Conservation (phyloP, 179 eudicot species). For the Beta lomatogona region DNA sequence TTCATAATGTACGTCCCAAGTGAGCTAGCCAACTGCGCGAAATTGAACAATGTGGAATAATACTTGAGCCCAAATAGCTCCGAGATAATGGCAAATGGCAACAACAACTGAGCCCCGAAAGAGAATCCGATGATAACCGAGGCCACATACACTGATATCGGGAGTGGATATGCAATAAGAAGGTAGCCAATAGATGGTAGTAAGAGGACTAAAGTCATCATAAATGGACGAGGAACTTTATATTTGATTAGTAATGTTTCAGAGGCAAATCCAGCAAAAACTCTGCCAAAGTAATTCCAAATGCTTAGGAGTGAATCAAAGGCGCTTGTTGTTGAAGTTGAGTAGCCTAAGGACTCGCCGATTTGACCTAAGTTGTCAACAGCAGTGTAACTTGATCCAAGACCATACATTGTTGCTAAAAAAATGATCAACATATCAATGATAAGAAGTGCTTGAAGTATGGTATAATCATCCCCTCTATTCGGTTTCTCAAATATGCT, state of each 20-base stretch:
- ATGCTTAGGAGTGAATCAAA: slow-evolving; percentile 65
- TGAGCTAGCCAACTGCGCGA: slow-evolving; percentile 65
- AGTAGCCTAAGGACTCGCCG: slow-evolving; percentile 65
- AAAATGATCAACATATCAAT: slow-evolving; percentile 56
- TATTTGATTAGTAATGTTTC: slow-evolving; percentile 44
- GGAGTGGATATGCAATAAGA: slow-evolving; percentile 53
- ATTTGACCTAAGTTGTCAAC: slow-evolving; percentile 73
- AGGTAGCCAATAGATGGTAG: slow-evolving; percentile 50
- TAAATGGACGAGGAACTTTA: slow-evolving; percentile 60
- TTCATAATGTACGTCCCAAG: slow-evolving; percentile 62
- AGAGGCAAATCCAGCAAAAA: slow-evolving; percentile 60
- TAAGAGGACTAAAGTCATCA: slow-evolving; percentile 52
- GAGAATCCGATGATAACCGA: slow-evolving; percentile 62
- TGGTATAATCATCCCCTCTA: slow-evolving; percentile 66
- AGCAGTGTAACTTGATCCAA: slow-evolving; percentile 61
- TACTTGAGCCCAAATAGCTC: slow-evolving; percentile 67
- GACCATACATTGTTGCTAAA: slow-evolving; percentile 55
- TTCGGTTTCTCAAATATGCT: slow-evolving; percentile 50
- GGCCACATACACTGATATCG: slow-evolving; percentile 57
- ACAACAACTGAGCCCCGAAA: slow-evolving; percentile 61
- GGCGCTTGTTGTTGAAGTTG: slow-evolving; percentile 47
- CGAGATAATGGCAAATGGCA: slow-evolving; percentile 55
- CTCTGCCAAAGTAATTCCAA: slow-evolving; percentile 71
- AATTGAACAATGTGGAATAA: slow-evolving; percentile 66
- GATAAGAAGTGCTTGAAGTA: slow-evolving; percentile 64